These are phyloP conservation scores for Platanus orientalis DNA, from an alignment of 164 flowering plant genomes.

Conservation along the genomic window DNA sequence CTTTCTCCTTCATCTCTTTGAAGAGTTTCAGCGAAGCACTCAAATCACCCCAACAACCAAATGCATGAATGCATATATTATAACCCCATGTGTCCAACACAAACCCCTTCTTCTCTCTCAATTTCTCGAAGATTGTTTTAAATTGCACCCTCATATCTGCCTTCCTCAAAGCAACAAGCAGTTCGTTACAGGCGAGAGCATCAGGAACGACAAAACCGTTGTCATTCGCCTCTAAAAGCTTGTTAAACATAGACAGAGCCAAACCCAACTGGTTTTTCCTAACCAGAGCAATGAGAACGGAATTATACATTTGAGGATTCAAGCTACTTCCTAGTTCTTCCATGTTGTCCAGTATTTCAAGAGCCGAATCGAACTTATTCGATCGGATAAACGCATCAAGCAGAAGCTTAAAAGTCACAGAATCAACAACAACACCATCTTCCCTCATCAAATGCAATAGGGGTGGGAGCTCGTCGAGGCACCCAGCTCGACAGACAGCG, in stretches of 20 bases:
- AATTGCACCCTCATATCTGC: conserved; percentile 61
- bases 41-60: conserved; percentile 92
- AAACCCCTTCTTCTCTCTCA: conserved; percentile 44
- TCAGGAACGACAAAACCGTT: conserved; percentile 21
- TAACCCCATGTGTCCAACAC: conserved; percentile 63
- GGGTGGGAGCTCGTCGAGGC: conserved; percentile 36
- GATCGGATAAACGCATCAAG: conserved; percentile 57
- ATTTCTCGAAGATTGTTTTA: conserved; percentile 38
- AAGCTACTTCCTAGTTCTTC: conserved; percentile 45
- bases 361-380: conserved; percentile 58
- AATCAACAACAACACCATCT: conserved; percentile 54
- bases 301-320: conserved; percentile 44
- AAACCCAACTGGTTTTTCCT: conserved; percentile 53
- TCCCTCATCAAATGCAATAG: conserved; percentile 54
- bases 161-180: conserved; percentile 67
- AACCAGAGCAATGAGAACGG: conserved; percentile 63
- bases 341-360: conserved; percentile 61
- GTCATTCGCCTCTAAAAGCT: conserved; percentile 38
- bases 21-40: conserved; percentile 50
- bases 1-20: conserved; percentile 75
- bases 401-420: conserved; percentile 48
- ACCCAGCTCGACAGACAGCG: conserved; percentile 41
- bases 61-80: conserved; percentile 85
- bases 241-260: conserved; percentile 62
- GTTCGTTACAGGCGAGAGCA: conserved; percentile 55